A percentile compares a stretch with the other conserved stretches of the same genome.
phyloP scores from a whole-genome alignment of 106 monocot genomes.

The Dendrobium catenatum region DNA sequence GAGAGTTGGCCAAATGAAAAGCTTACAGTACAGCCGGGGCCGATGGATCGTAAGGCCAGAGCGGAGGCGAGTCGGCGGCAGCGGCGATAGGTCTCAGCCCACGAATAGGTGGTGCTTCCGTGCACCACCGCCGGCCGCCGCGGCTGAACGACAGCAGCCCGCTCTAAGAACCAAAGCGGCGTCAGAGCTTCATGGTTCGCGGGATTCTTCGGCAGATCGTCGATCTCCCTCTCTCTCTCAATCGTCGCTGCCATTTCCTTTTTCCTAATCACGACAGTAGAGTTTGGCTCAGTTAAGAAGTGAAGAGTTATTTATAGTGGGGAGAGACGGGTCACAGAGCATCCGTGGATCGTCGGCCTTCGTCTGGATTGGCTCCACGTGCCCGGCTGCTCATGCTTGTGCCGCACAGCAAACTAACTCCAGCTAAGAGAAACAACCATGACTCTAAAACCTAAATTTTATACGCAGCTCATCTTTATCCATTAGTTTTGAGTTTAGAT shows the following conservation, averaged over 20 bases:
- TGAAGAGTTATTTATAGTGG: not conserved
- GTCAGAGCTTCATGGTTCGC: slow-evolving; percentile 90
- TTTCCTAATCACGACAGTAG: slow-evolving; percentile 16
- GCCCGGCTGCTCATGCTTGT: too few species aligned
- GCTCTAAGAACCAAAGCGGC: slow-evolving; percentile 89
- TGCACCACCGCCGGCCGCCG: slow-evolving; percentile 60
- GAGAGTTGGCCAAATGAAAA: not conserved
- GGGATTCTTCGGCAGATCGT: slow-evolving; percentile 80
- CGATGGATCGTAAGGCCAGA: slow-evolving; percentile 63
- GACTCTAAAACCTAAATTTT: too few species aligned
- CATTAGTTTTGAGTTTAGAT: too few species aligned
- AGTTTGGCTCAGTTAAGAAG: not conserved
- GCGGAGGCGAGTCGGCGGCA: slow-evolving; percentile 93
- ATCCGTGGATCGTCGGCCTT: too few species aligned
- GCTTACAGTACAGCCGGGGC: slow-evolving; percentile 53
- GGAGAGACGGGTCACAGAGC: not conserved
- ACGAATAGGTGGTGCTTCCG: slow-evolving; percentile 58
- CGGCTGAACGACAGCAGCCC: slow-evolving; percentile 80
- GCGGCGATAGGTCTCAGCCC: slow-evolving; percentile 75
- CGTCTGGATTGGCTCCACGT: too few species aligned
- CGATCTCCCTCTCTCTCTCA: slow-evolving; percentile 52
- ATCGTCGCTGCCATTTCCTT: not conserved
- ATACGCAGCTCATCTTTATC: too few species aligned
- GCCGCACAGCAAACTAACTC: too few species aligned
- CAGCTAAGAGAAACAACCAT: too few species aligned